Evolutionary conservation across 257 asterid genomes (phyloP), one percentile per base, ranked within the genome.

Genomic region (Leonotis leonurus): DNA sequence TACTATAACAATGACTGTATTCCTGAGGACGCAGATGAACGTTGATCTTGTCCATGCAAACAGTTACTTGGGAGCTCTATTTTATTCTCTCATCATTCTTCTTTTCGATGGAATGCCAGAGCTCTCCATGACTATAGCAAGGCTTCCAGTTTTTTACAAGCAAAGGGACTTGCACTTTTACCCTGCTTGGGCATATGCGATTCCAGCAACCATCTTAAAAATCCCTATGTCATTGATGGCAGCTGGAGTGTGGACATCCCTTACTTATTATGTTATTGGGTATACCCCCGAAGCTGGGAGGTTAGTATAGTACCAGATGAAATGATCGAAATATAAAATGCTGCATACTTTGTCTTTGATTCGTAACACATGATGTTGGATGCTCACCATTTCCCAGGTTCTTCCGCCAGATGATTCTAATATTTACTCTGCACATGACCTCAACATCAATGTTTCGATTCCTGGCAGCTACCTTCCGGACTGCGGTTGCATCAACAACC

Each of bases 371-470:
- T 0, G 2, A 8, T 33, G 39, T 33, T 12, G 11, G 9, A n/a
- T n/a, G 39, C 39, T 33, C 39, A 33, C 11, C 39, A 7, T 33
- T 12, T 6, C 1, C 9, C 7, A 33, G 9, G 11, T 12, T 33
- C 39, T 33, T 33, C 6, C 27, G 54, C 21, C n/a, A n/a, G 16
- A 51, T 84, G 75, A 32, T 84, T 17, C 22, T 84, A 32, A 58
- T 80, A 4, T 84, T 80, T 68, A 65, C 71, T 45, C 64, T 77
- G 57, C 90, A 87, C 88, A 30, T 84, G 77, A 30, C 90, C 62
- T 75, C 83, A 3, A 56, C 64, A 54, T 84, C 95, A 59, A 69
- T 82, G 84, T 82, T 72, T 45, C 88, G 90, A 29, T 84, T 87
- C 77, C 39, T 82, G 70, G 92, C 95, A 30, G 75, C 88, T 57